Evolutionary conservation across 495 filamentous ascomycete genomes (phyloP), one percentile per base, ranked within the genome.

Genomic region (Neurospora terricola): DNA sequence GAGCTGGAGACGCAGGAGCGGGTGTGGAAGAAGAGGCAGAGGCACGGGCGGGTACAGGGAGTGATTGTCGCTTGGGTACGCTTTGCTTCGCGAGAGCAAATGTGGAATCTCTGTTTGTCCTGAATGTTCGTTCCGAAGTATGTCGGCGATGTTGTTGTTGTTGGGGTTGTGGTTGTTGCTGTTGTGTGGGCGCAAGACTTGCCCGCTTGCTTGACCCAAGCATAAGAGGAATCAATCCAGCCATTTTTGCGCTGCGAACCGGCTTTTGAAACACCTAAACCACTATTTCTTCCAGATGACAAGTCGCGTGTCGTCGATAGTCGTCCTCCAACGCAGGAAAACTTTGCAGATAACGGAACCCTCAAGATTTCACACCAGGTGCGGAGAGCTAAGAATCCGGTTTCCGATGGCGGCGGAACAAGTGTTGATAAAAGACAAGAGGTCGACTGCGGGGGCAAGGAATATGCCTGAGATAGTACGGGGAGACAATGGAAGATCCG

Each of bases 191-290:
- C 43, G 75, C 72, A 37, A 72, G 70, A 73, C 77, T 80, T 69
- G 75, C 38, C 43, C 77, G 78, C 69, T 73, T 75, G 73, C 78
- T 59, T 62, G 78, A 77, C 21, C 48, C 74, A 72, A 79, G 80
- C 77, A 79, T 78, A 38, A 82, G 71, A 71, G 80, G 80, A 71
- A 78, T 78, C 30, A 78, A 73, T 36, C 77, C 77, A 14, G 42
- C 72, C 77, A 78, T 78, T 34, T 34, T 34, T 34, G 54, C 54
- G 27, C 34, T 34, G 27, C 54, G 2, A 34, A 66, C 27, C 14
- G 54, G 54, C 54, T 27, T 4, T 66, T 34, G 6, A 7, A 66
- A 9, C 48, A 59, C 48, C 21, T 14, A 14, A 27, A 16, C 9
- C 14, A 14, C 27, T 18, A 3, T 66, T 34, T 1, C 54, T 66